Evolutionary conservation across 768 basidiomycete species (phyloP).

Genomic region (Lentinula lateritia): DNA sequence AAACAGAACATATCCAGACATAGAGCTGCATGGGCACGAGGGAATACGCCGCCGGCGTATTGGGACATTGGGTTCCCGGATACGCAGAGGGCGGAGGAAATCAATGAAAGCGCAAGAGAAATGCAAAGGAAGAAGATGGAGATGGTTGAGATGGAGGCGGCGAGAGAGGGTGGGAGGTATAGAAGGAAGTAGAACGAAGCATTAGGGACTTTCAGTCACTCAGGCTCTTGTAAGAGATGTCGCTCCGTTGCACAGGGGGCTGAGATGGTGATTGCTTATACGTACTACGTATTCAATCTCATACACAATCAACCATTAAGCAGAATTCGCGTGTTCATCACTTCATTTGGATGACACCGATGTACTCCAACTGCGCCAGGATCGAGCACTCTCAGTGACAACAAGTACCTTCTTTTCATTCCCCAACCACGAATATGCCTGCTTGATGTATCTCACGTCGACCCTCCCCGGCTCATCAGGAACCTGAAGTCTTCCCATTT

Average conservation of each 20-base stretch:
- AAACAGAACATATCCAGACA: constrained; percentile 70
- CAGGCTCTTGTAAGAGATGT: background rate
- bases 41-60: constrained; percentile 78
- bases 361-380: too few species aligned
- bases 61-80: constrained; percentile 89
- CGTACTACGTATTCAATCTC: too few species aligned
- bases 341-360: too few species aligned
- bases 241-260: too few species aligned
- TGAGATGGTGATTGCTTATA: too few species aligned
- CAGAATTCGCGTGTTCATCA: too few species aligned
- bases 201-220: background rate
- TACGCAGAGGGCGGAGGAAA: constrained; percentile 74
- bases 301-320: too few species aligned
- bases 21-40: constrained; percentile 62
- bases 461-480: background rate
- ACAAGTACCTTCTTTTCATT: too few species aligned
- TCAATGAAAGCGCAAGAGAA: constrained; percentile 67
- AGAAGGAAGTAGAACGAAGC: constrained; percentile 11
- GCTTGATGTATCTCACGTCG: background rate
- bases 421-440: too few species aligned
- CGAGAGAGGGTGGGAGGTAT: constrained; percentile 37
- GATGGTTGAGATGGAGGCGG: constrained; percentile 55
- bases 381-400: too few species aligned
- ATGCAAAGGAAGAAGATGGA: constrained; percentile 66
- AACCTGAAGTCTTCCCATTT: background rate